Conservation (phyloP, 148 eudicot genomes). For the Dianthus caryophyllus region DNA sequence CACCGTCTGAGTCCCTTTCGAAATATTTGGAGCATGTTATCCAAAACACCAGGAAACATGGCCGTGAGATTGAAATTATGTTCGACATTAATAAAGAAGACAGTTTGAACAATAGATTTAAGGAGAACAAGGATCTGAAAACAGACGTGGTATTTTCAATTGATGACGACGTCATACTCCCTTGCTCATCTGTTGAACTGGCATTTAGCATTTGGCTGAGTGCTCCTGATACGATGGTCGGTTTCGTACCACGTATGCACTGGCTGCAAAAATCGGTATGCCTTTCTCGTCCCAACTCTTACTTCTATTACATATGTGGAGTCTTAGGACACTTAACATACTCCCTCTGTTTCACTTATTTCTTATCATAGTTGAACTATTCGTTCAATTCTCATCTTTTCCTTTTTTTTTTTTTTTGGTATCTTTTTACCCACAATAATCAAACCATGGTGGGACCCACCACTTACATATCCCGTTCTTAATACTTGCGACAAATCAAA, state of each 20-base stretch:
- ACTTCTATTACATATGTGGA: no score
- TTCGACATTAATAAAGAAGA: conserved; percentile 83
- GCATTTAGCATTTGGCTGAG: conserved; percentile 77
- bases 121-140: conserved; percentile 63
- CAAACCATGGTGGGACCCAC: no score
- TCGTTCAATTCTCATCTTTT: no score
- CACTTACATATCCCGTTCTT: no score
- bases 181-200: conserved; percentile 72
- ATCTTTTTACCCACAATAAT: no score
- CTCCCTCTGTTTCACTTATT: no score
- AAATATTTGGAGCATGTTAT: conserved; percentile 40
- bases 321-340: no score
- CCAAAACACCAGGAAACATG: conserved; percentile 35
- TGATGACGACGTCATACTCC: conserved; percentile 83
- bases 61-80: conserved; percentile 53
- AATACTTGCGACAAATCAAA: no score
- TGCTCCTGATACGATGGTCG: conserved; percentile 86
- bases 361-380: no score
- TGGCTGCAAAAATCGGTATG: conserved; percentile 69
- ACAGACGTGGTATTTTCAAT: conserved; percentile 78
- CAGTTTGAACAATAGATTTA: conserved; percentile 85
- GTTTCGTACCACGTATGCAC: conserved; percentile 88
- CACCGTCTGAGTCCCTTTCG: conserved; percentile 61
- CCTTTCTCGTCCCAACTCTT: conserved; percentile 5
- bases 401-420: no score